A percentile compares a stretch with the other conserved stretches of the same genome.
These are phyloP conservation scores for Chernovozyma sophiae-reginae DNA, from an alignment of 1,139 yeast genomes.

Conservation along the genomic window DNA sequence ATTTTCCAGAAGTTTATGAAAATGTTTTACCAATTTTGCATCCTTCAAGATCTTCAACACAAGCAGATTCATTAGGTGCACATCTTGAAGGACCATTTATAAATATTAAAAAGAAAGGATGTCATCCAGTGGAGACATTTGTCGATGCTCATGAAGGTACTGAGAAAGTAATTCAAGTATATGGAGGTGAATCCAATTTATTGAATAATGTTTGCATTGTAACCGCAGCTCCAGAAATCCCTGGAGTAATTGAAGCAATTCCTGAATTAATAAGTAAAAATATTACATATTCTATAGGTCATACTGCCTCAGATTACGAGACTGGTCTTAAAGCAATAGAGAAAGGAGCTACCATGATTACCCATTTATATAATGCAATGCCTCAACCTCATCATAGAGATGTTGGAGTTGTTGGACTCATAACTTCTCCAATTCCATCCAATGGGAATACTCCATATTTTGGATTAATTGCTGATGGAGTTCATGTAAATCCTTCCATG, in stretches of 20 bases:
- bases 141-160: slow-evolving; percentile 42
- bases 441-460: slow-evolving; percentile 40
- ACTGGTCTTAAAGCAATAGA: slow-evolving; percentile 48
- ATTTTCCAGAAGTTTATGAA: slow-evolving; percentile 48
- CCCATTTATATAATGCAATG: slow-evolving; percentile 67
- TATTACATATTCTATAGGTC: slow-evolving; percentile 54
- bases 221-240: slow-evolving; percentile 62
- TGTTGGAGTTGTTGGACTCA: slow-evolving; percentile 55
- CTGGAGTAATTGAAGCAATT: slow-evolving; percentile 49
- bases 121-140: slow-evolving; percentile 59
- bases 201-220: slow-evolving; percentile 45
- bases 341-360: slow-evolving; percentile 56
- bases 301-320: slow-evolving; percentile 47
- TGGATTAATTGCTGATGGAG: slow-evolving; percentile 60
- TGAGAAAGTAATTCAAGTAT: slow-evolving; percentile 36
- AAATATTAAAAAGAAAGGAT: slow-evolving; percentile 53
- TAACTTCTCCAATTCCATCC: slow-evolving; percentile 35
- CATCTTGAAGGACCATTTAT: slow-evolving; percentile 66
- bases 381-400: slow-evolving; percentile 64
- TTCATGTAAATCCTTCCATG: slow-evolving; percentile 60
- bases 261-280: slow-evolving; percentile 33
- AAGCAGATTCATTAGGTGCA: slow-evolving; percentile 58
- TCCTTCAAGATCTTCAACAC: slow-evolving; percentile 29
- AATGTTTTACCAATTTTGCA: slow-evolving; percentile 48
- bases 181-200: slow-evolving; percentile 41